Conservation (phyloP, 2,329 filamentous ascomycete species). For the Sporothrix variecibatus region DNA sequence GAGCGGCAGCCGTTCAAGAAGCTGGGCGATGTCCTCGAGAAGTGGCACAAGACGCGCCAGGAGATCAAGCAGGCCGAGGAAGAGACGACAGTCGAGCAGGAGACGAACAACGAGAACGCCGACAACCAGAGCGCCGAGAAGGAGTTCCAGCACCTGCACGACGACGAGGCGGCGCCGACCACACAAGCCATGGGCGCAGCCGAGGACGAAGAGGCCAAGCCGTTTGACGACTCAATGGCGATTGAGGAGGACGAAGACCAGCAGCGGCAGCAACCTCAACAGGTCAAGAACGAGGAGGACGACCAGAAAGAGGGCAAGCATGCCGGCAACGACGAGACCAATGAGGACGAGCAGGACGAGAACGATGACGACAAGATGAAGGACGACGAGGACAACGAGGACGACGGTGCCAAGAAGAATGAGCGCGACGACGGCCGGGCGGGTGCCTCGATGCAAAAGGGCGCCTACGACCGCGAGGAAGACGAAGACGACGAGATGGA, state of each 20-base stretch:
- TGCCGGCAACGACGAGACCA: conserved; percentile 52
- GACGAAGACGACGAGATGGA: conserved; percentile 24
- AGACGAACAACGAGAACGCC: conserved; percentile 36
- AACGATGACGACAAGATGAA: conserved; percentile 33
- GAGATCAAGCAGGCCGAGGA: conserved; percentile 67
- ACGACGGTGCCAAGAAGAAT: conserved; percentile 44
- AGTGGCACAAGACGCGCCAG: conserved; percentile 85
- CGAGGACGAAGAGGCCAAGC: conserved; percentile 73
- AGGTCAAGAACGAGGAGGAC: conserved; percentile 40
- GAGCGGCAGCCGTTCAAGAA: conserved; percentile 82
- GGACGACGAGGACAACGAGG: conserved; percentile 42
- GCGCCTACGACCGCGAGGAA: conserved; percentile 52
- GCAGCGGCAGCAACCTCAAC: not conserved
- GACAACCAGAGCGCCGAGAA: conserved; percentile 72
- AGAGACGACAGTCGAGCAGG: conserved; percentile 53
- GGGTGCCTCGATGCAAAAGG: conserved; percentile 61
- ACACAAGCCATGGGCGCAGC: conserved; percentile 89
- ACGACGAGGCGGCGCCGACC: conserved; percentile 80
- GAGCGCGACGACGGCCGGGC: conserved; percentile 57
- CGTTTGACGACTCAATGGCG: conserved; percentile 85
- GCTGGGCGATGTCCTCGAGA: conserved; percentile 86
- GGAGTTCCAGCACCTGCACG: conserved; percentile 92
- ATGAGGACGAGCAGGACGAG: conserved; percentile 45
- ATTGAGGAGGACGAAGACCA: conserved; percentile 60
- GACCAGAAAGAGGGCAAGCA: conserved; percentile 54